phyloP scores from a whole-genome alignment of 352 stramenopile species.

The Peronospora destructor region DNA sequence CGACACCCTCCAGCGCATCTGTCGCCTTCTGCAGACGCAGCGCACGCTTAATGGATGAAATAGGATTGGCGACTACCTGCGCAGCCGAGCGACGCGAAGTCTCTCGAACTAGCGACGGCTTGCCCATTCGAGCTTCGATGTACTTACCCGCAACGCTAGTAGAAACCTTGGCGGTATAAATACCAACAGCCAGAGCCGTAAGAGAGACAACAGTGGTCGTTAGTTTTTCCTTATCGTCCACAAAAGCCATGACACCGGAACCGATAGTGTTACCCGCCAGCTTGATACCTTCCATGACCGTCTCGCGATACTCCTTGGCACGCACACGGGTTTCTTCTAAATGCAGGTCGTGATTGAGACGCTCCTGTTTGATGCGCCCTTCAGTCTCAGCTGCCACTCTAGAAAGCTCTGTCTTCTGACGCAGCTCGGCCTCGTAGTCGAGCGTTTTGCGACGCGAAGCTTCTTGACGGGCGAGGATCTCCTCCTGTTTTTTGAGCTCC shows the following conservation, averaged over 20 bases:
- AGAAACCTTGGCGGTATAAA: slow-evolving; percentile 93
- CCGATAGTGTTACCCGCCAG: slow-evolving; percentile 92
- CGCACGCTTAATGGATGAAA: slow-evolving; percentile 84
- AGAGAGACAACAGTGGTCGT: slow-evolving; percentile 92
- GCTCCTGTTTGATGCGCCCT: slow-evolving; percentile 93
- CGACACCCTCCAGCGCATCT: slow-evolving; percentile 92
- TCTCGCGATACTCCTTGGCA: slow-evolving; percentile 88
- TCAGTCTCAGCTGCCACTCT: slow-evolving; percentile 95
- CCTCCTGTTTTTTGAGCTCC: slow-evolving; percentile 97
- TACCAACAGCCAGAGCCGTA: slow-evolving; percentile 90
- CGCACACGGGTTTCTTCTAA: slow-evolving; percentile 92
- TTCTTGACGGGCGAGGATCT: slow-evolving; percentile 94
- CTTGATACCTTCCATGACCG: slow-evolving; percentile 93
- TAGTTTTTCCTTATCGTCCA: slow-evolving; percentile 93
- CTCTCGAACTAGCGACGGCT: slow-evolving; percentile 96
- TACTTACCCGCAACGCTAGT: slow-evolving; percentile 93
- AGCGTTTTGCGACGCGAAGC: slow-evolving; percentile 94
- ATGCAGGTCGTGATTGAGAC: slow-evolving; percentile 97
- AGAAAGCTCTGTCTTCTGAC: slow-evolving; percentile 91
- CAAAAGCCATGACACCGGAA: slow-evolving; percentile 89
- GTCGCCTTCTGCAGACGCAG: slow-evolving; percentile 85
- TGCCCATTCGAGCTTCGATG: slow-evolving; percentile 92
- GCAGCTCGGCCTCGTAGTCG: slow-evolving; percentile 94
- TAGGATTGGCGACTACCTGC: slow-evolving; percentile 81
- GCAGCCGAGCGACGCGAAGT: slow-evolving; percentile 86